These are phyloP conservation scores for Epichloe hybrida DNA, from an alignment of 2,329 filamentous ascomycete genomes.

Conservation along the genomic window DNA sequence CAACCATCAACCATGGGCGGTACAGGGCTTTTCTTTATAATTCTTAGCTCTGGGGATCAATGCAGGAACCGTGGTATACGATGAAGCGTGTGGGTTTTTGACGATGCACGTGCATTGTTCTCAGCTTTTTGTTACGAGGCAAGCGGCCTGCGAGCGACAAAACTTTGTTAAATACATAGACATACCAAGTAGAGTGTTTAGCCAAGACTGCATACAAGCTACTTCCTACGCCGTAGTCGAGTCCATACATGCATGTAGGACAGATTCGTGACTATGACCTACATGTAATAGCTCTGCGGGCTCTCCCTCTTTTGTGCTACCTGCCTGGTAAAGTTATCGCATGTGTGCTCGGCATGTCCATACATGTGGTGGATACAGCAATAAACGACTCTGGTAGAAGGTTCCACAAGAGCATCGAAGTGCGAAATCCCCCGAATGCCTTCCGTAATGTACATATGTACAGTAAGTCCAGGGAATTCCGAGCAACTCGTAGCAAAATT, in stretches of 20 bases:
- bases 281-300: too few relatives aligned
- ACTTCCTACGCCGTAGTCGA: too few relatives aligned
- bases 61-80: not conserved
- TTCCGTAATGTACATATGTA: too few relatives aligned
- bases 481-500: too few relatives aligned
- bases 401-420: slow-evolving; percentile 3
- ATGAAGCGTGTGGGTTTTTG: not conserved
- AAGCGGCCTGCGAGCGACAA: not conserved
- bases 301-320: too few relatives aligned
- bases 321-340: too few relatives aligned
- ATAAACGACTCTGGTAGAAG: not conserved
- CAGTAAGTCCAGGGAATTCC: too few relatives aligned
- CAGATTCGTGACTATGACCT: too few relatives aligned
- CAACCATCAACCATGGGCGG: not conserved
- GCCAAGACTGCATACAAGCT: not conserved
- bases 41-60: too few relatives aligned
- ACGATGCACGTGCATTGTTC: not conserved
- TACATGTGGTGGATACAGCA: too few relatives aligned
- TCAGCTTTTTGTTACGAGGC: not conserved
- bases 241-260: too few relatives aligned
- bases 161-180: not conserved
- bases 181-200: not conserved
- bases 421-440: too few relatives aligned
- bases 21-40: not conserved
- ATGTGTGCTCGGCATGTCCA: not conserved